These are phyloP conservation scores for Delphinella strobiligena DNA, from an alignment of 2,329 filamentous ascomycete genomes.

Conservation along the genomic window DNA sequence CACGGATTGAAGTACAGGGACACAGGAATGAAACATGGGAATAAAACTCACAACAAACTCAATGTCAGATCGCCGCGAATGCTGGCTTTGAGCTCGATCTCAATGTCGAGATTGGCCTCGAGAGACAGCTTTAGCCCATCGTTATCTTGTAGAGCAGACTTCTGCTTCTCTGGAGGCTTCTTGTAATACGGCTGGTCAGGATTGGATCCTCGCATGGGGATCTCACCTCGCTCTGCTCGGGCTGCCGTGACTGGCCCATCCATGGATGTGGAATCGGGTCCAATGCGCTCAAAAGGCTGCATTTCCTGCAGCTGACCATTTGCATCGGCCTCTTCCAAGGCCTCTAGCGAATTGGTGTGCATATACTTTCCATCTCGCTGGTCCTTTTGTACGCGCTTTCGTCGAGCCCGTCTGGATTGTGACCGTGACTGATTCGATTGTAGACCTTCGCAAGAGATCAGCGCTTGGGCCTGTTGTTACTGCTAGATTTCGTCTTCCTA, in stretches of 20 bases:
- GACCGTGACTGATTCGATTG: conserved; percentile 35
- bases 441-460: conserved; percentile 12
- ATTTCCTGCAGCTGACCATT: conserved; percentile 35
- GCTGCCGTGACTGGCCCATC: conserved; percentile 44
- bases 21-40: too few relatives aligned
- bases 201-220: conserved; percentile 40
- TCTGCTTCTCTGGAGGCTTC: conserved; percentile 14
- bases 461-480: conserved; percentile 17
- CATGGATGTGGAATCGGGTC: conserved; percentile 44
- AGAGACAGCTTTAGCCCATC: conserved; percentile 61
- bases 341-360: conserved; percentile 37
- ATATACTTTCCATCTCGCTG: conserved; percentile 38
- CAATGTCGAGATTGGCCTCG: conserved; percentile 69
- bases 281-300: conserved; percentile 43
- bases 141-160: conserved; percentile 34
- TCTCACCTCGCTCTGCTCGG: conserved; percentile 41
- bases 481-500: conserved; percentile 16
- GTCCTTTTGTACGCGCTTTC: conserved; percentile 33
- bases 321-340: conserved; percentile 39
- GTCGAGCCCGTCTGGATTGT: conserved; percentile 34
- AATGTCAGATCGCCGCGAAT: conserved; percentile 76
- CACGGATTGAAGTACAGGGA: conserved; percentile 5
- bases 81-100: conserved; percentile 74
- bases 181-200: conserved; percentile 36
- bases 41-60: conserved; percentile 55